Evolutionary conservation across 148 eudicot species (phyloP).

Genomic region (Rhododendron ovatum): DNA sequence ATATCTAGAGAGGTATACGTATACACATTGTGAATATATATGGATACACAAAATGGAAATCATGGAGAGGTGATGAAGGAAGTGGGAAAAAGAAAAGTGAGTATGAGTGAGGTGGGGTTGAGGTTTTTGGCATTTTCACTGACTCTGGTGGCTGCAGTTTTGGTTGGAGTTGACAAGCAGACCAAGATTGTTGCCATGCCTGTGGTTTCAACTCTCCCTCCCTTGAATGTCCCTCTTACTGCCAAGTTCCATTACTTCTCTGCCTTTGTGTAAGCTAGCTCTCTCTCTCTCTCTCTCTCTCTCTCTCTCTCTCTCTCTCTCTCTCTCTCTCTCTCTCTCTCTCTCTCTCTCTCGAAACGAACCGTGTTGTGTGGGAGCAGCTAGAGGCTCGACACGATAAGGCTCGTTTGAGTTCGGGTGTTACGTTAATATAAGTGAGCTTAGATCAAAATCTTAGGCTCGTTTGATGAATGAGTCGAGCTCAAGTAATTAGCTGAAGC

Average conservation of each 20-base stretch:
- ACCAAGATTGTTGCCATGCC: conserved; percentile 37
- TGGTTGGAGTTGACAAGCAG: conserved; percentile 62
- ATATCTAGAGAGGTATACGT: no score
- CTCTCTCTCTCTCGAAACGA: neutral
- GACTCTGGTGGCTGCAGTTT: conserved; percentile 51
- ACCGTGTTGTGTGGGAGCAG: neutral
- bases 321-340: conserved; percentile 5
- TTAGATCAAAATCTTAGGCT: neutral
- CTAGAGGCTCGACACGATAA: neutral
- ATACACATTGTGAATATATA: no score
- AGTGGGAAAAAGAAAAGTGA: conserved; percentile 7
- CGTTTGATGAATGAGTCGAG: neutral
- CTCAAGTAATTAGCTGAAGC: neutral
- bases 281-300: neutral
- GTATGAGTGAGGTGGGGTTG: conserved; percentile 29
- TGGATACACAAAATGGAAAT: neutral
- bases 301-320: conserved; percentile 10
- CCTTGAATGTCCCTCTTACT: conserved; percentile 44
- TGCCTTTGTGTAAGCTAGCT: conserved; percentile 60
- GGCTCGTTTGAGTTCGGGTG: neutral
- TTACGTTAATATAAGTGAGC: neutral
- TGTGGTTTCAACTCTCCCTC: conserved; percentile 49
- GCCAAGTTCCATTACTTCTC: conserved; percentile 62
- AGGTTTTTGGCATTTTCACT: conserved; percentile 46
- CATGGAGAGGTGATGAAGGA: neutral